Conservation (phyloP, 257 asterid species). For the Jacaranda copaia region DNA sequence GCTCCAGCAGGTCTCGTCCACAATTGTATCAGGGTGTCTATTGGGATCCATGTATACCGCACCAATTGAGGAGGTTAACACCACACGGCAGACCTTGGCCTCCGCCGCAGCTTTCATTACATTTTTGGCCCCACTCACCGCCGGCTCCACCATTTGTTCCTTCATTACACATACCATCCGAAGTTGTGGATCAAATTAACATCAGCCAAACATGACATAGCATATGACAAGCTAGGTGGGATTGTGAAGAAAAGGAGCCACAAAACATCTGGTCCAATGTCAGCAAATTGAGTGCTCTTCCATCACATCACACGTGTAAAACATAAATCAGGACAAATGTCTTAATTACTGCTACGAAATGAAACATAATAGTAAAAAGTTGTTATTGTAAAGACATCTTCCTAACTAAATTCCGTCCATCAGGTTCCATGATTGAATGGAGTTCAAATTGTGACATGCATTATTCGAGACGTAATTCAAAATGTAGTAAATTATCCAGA, state of each 20-base stretch:
- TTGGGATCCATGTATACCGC: conserved; percentile 90
- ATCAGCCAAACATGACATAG: neutral
- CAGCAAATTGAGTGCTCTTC: conserved; percentile 10
- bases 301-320: neutral
- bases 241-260: neutral
- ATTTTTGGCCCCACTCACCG: conserved; percentile 75
- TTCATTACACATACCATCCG: conserved; percentile 28
- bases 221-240: conserved; percentile 13
- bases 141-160: conserved; percentile 99
- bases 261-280: too few relatives aligned
- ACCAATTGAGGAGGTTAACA: conserved; percentile 92
- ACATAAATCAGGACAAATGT: conserved; percentile 4
- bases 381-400: neutral
- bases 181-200: neutral
- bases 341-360: neutral
- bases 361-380: neutral
- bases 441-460: neutral
- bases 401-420: neutral
- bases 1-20: conserved; percentile 96
- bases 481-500: too few relatives aligned
- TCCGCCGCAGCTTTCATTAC: conserved; percentile 87
- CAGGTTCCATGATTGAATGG: neutral
- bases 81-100: conserved; percentile 76
- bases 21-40: conserved; percentile 62
- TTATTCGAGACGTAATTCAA: neutral